Percentiles rank a stretch among this genome's conserved stretches.
Conservation (phyloP, 2,329 filamentous ascomycete genomes). For the Xylaria sp. region DNA sequence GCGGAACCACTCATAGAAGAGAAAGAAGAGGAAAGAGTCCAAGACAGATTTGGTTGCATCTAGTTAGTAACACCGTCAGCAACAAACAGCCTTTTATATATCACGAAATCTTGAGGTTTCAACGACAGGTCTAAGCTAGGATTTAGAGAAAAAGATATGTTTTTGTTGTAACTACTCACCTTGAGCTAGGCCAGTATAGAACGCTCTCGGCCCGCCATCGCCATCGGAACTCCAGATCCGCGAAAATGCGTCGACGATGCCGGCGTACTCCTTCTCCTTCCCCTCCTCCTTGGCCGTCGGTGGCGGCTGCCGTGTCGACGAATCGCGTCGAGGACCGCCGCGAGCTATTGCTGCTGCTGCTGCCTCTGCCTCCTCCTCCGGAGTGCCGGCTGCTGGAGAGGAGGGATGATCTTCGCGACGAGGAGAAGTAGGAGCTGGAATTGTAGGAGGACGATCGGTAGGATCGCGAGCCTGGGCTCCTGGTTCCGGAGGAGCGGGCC, state of each 20-base stretch:
- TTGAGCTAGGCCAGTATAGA: slow-evolving; percentile 71
- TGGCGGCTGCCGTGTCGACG: slow-evolving; percentile 21
- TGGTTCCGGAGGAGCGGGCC: background rate
- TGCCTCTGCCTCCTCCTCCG: background rate
- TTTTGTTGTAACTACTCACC: slow-evolving; percentile 48
- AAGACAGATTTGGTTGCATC: slow-evolving; percentile 74
- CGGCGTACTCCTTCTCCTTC: slow-evolving; percentile 59
- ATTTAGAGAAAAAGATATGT: background rate
- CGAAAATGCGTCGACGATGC: slow-evolving; percentile 73
- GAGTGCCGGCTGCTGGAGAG: slow-evolving; percentile 19
- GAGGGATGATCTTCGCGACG: slow-evolving; percentile 10
- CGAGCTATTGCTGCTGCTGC: slow-evolving; percentile 3
- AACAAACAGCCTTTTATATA: background rate
- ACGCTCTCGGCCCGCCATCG: slow-evolving; percentile 75
- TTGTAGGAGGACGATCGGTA: slow-evolving; percentile 27
- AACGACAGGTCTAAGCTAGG: background rate
- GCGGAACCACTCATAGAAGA: slow-evolving; percentile 73
- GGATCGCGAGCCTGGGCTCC: slow-evolving; percentile 12
- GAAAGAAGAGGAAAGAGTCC: slow-evolving; percentile 88
- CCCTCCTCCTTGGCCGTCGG: slow-evolving; percentile 1
- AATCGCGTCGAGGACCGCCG: slow-evolving; percentile 5
- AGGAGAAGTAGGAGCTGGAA: slow-evolving; percentile 33
- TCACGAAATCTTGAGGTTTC: background rate
- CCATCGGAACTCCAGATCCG: slow-evolving; percentile 70
- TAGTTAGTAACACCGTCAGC: slow-evolving; percentile 5